Conservation (phyloP, 1,284 basidiomycete species). For the Ustilago nuda region DNA sequence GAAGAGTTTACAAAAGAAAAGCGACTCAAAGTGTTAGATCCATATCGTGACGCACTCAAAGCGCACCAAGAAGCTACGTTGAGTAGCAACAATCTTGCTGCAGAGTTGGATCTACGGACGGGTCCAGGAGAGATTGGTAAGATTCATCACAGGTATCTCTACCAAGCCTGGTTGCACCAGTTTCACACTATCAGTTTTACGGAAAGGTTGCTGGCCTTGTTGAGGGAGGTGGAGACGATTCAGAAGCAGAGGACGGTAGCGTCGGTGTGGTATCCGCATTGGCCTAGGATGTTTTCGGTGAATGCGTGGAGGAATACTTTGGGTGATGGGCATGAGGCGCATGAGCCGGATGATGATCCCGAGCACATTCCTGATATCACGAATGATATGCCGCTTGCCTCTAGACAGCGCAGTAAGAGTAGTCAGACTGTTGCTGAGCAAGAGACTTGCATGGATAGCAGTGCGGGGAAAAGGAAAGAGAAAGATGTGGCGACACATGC, state of each 20-base stretch:
- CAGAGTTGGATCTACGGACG: slow-evolving; percentile 38
- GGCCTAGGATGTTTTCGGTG: slow-evolving; percentile 70
- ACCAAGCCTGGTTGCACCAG: slow-evolving; percentile 80
- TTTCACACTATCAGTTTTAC: slow-evolving; percentile 69
- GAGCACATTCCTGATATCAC: slow-evolving; percentile 46
- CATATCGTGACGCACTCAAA: slow-evolving; percentile 66
- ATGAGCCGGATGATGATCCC: slow-evolving; percentile 44
- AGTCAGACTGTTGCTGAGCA: slow-evolving; percentile 18
- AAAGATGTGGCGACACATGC: not conserved
- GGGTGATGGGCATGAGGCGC: slow-evolving; percentile 26
- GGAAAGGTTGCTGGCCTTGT: slow-evolving; percentile 68
- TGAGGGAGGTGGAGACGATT: slow-evolving; percentile 75
- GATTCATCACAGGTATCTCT: slow-evolving; percentile 70
- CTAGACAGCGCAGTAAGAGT: slow-evolving; percentile 35
- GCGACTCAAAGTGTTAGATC: slow-evolving; percentile 78
- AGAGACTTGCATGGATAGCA: not conserved
- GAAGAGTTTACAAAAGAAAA: slow-evolving; percentile 73
- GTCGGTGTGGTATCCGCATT: slow-evolving; percentile 78
- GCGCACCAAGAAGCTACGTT: slow-evolving; percentile 18
- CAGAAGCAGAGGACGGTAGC: slow-evolving; percentile 74
- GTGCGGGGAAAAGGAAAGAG: slow-evolving; percentile 3
- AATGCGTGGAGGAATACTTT: slow-evolving; percentile 71
- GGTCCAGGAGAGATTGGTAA: slow-evolving; percentile 40
- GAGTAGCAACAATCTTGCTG: slow-evolving; percentile 10
- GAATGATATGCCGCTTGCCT: slow-evolving; percentile 25